Conservation (phyloP, 371 early-diverging fungal genomes). For the Rhizopus sp. region DNA sequence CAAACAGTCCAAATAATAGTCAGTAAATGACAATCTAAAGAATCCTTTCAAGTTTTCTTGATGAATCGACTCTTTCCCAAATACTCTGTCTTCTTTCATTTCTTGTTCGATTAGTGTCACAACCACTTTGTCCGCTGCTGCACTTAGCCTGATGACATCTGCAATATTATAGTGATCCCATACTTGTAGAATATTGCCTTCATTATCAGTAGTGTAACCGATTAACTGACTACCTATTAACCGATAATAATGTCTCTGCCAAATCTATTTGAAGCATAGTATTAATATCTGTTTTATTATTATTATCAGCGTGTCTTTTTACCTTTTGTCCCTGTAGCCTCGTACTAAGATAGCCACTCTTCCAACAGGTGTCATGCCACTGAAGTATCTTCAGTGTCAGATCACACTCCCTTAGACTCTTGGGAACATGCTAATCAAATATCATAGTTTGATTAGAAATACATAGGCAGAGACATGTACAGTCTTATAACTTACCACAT, state of each 20-base stretch:
- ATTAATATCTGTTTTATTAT: too few relatives aligned
- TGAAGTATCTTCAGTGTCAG: slow-evolving; percentile 43
- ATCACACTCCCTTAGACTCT: slow-evolving; percentile 47
- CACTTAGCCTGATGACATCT: slow-evolving; percentile 39
- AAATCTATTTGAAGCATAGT: slow-evolving; percentile 24
- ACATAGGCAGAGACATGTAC: background rate
- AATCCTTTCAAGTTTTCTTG: slow-evolving; percentile 39
- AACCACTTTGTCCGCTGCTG: slow-evolving; percentile 44
- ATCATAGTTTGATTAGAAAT: background rate
- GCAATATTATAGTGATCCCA: slow-evolving; percentile 44
- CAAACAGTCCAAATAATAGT: slow-evolving; percentile 43
- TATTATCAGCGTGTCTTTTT: slow-evolving; percentile 3
- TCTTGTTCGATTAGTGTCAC: slow-evolving; percentile 30
- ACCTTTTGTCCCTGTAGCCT: slow-evolving; percentile 35
- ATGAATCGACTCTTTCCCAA: slow-evolving; percentile 27
- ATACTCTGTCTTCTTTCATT: slow-evolving; percentile 29
- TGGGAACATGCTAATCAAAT: slow-evolving; percentile 35
- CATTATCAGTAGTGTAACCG: slow-evolving; percentile 24
- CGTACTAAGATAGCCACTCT: slow-evolving; percentile 42
- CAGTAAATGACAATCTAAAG: slow-evolving; percentile 40
- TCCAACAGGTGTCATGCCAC: slow-evolving; percentile 49
- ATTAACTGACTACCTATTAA: slow-evolving; percentile 42
- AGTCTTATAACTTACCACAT: slow-evolving; percentile 25
- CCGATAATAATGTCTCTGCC: slow-evolving; percentile 42
- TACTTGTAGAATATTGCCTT: slow-evolving; percentile 15